These are phyloP conservation scores for Globisporangium sylvaticum DNA, from an alignment of 352 stramenopile species.

Conservation along the genomic window DNA sequence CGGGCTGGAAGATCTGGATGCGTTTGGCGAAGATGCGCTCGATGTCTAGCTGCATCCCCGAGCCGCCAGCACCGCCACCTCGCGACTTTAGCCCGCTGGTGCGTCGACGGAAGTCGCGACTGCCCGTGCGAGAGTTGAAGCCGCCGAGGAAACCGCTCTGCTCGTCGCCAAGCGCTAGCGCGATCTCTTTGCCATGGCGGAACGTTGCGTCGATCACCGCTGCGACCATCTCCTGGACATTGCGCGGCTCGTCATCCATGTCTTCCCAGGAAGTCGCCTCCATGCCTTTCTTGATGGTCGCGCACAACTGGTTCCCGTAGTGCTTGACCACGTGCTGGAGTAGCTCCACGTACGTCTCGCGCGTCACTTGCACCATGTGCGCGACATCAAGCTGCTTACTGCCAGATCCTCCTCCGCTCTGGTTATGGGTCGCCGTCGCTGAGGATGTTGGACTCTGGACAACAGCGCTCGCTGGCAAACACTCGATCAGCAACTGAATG, in stretches of 20 bases:
- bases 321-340: constrained; percentile 55
- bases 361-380: constrained; percentile 75
- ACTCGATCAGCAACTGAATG: constrained; percentile 66
- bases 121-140: constrained; percentile 37
- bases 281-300: constrained; percentile 37
- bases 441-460: background rate
- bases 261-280: constrained; percentile 45
- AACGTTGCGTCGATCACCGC: constrained; percentile 56
- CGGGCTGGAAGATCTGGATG: constrained; percentile 58
- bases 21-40: constrained; percentile 81
- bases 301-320: constrained; percentile 58
- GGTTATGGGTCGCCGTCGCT: background rate
- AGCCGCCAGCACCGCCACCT: constrained; percentile 27
- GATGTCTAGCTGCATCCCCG: constrained; percentile 71
- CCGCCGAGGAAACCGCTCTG: constrained; percentile 44
- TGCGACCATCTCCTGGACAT: constrained; percentile 62
- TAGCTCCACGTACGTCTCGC: constrained; percentile 52
- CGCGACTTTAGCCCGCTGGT: constrained; percentile 54
- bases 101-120: constrained; percentile 61
- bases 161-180: constrained; percentile 57
- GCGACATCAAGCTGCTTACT: constrained; percentile 46
- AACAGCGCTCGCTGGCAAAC: constrained; percentile 38
- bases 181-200: constrained; percentile 54
- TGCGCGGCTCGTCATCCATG: constrained; percentile 62
- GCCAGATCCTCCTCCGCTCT: background rate